phyloP scores from a whole-genome alignment of 225 moss, liverwort and hornwort genomes.

The Physcomitrium patens region DNA sequence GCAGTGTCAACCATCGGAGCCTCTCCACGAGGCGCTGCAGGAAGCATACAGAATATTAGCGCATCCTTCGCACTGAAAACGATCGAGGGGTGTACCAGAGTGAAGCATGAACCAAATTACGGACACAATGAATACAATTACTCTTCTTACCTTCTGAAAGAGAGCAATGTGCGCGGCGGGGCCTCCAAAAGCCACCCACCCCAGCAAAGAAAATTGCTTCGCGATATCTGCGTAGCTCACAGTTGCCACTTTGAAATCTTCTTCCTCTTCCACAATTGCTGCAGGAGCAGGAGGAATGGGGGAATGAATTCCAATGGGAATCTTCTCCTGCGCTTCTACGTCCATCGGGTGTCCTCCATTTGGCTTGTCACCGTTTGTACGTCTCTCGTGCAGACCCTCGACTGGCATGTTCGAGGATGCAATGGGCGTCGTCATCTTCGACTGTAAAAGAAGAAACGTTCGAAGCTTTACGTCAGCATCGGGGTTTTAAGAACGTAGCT shows the following conservation, averaged over 20 bases:
- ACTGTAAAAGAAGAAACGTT: background rate
- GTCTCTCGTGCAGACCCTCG: conserved; percentile 28
- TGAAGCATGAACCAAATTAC: no score
- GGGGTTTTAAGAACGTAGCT: no score
- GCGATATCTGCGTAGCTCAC: conserved; percentile 55
- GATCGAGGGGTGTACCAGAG: background rate
- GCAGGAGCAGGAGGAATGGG: background rate
- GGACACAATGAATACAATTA: no score
- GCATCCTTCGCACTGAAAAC: background rate
- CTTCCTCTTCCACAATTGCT: conserved; percentile 14
- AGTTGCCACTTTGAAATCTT: conserved; percentile 23
- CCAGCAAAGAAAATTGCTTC: conserved; percentile 63
- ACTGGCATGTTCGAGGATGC: background rate
- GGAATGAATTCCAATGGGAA: background rate
- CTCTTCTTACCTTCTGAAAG: conserved; percentile 53
- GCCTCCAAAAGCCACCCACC: conserved; percentile 67
- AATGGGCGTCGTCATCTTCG: conserved; percentile 22
- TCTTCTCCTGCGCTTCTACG: conserved; percentile 24
- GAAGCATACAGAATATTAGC: background rate
- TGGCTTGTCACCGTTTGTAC: background rate
- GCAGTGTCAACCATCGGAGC: conserved; percentile 48
- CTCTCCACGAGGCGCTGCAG: conserved; percentile 59
- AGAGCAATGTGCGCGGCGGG: conserved; percentile 64
- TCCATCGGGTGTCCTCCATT: conserved; percentile 26
- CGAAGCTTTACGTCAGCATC: background rate